Evolutionary conservation across 2,329 filamentous ascomycete species (phyloP), one percentile per base, ranked within the genome.

Genomic region (Stachybotrys elegans): DNA sequence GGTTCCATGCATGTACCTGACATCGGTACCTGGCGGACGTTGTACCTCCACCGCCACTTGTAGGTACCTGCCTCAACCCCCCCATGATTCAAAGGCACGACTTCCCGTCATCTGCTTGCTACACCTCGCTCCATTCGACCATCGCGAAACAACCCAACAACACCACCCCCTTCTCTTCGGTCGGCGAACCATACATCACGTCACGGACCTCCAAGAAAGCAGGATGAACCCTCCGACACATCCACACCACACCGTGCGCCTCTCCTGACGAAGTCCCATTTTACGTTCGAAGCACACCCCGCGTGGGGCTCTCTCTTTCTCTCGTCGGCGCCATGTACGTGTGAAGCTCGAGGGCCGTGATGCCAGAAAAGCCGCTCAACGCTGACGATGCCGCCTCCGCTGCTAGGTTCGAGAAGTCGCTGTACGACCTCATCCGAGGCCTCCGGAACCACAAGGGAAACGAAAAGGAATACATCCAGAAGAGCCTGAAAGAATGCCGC

Each of bases 381-480:
- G 51, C 53, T 58, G 48, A 58, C 53, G n/a, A n/a, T n/a, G n/a
- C n/a, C n/a, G 25, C n/a, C 48, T 47, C 45, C 13, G 49, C 38
- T n/a, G 14, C 12, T 46, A 97, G 91, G 93, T 98, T 98, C 72
- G 93, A 98, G 69, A 98, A 98, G 71, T 96, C 93, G 34, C 81
- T 98, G 17, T 95, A 96, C 69, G 92, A 97, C 81, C 91, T 98
- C 75, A 98, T 98, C 59, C 82, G 91, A 68, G 93, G 93, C 58
- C 75, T 98, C 61, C 85, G 93, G 54, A 93, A 92, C 64, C 91
- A 97, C 72, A 96, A 95, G 68, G 92, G 92, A 57, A 86, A 84
- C 61, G 93, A 98, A 71, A 87, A 86, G 65, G 89, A 94, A 62
- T 98, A 97, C 67, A 94, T 98, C 48, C 86, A 95, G 62, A 85